These are phyloP conservation scores for Hylodesmum podocarpum DNA, from an alignment of 306 rosid genomes.

Conservation along the genomic window DNA sequence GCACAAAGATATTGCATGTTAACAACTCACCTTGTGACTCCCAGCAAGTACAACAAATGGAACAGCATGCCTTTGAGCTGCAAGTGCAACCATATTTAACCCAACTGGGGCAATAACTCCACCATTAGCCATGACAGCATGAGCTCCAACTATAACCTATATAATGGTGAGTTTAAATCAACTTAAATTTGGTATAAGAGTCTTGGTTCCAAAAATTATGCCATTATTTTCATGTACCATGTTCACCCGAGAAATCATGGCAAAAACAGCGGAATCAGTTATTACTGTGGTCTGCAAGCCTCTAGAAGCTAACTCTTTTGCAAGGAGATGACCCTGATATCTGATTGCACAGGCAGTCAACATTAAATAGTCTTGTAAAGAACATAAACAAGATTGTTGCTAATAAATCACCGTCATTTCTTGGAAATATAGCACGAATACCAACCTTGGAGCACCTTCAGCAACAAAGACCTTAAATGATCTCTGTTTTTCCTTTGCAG, in stretches of 20 bases:
- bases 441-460: conserved; percentile 99
- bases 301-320: conserved; percentile 73
- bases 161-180: conserved; percentile 32
- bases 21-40: conserved; percentile 86
- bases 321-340: conserved; percentile 89
- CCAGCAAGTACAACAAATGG: conserved; percentile 98
- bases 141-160: conserved; percentile 98
- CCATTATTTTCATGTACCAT: conserved; percentile 56
- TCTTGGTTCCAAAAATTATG: not conserved
- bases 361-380: not conserved
- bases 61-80: conserved; percentile 97
- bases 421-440: conserved; percentile 17
- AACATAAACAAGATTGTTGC: conserved; percentile 18
- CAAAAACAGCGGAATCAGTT: conserved; percentile 84
- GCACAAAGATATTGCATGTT: conserved; percentile 14
- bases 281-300: conserved; percentile 82
- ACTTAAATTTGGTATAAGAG: conserved; percentile 10
- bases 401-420: not conserved
- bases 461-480: conserved; percentile 93
- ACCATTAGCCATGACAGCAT: conserved; percentile 99
- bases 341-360: conserved; percentile 38
- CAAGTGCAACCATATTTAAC: conserved; percentile 97
- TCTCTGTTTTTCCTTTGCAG: conserved; percentile 96
- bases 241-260: conserved; percentile 90
- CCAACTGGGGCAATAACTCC: conserved; percentile 97